Base-by-base conservation (phyloP, 345 rosid genomes). In the Gossypium ekmanianum region DNA sequence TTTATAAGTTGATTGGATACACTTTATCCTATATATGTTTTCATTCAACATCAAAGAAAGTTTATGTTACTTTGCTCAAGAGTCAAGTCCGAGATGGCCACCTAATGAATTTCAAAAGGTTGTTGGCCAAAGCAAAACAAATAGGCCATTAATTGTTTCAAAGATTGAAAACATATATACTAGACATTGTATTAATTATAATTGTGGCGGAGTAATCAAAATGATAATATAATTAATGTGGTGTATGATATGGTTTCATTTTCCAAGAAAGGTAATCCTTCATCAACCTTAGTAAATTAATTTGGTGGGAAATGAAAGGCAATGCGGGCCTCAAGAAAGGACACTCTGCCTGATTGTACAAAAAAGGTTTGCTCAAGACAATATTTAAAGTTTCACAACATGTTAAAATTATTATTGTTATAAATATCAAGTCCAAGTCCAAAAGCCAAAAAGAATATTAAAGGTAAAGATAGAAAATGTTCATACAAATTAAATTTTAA, bases 211-310 rank as follows among this genome's bases (percentile, higher is more conserved):
- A 5, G 54, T 50, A 50, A 50, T 50, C 13, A 50, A 50, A 50
- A 14, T 17, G 39, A 34, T 34, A 34, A 50, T 50, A 50, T 14
- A 50, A 6, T 12, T 50, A 34, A 50, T 50, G 12, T 18, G 61
- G 5, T 56, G 24, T 10, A 43, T n/a, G 78, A 43, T 74, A 77
- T 76, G 81, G 75, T 77, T 74, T 80, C 89, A 76, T 83, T 85
- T 84, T 87, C 87, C 91, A 79, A 87, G 83, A 84, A 89, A 85
- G 87, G 78, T 44, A 7, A 11, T 20, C n/a, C 9, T 44, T 18
- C 39, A 59, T 12, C 64, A 1, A 59, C 39, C 41, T 12, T 45
- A 0, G 78, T 0, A 62, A 74, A 52, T 26, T 47, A 59, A 52
- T 65, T 56, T 63, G 74, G 63, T 55, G 72, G 24, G 57, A 73